Evolutionary conservation across 345 rosid genomes (phyloP), one percentile per base, ranked within the genome.

Genomic region (Microthlaspi erraticum): DNA sequence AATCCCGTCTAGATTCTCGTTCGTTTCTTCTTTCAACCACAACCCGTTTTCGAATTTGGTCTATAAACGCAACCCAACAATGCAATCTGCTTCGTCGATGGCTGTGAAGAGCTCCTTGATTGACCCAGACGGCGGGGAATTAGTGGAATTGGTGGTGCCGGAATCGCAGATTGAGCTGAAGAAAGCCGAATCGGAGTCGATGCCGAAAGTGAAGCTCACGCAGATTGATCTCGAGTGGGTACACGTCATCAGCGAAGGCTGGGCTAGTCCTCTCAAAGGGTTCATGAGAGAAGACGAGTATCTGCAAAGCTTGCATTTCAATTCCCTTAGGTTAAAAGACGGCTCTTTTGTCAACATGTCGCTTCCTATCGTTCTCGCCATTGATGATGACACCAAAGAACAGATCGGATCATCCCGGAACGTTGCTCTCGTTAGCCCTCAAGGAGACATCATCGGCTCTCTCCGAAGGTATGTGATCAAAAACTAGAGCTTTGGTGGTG

Each of bases 241-340:
- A 13, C 99, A 92, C 20, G 98, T 94, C 80, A 80, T 89, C 10
- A 80, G 92, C 50, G 97, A 94, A 65, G 99, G 99, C 0, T 94
- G 98, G 98, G 95, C 99, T 42, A 94, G 93, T 77, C 99, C 98
- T 18, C 69, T 94, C 56, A 81, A 76, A 81, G 99, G 98, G 53
- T 94, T 94, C 74, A 94, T 91, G 99, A 87, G 96, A 68, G 98
- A 91, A 79, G 77, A 81, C 42, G 90, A 94, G 89, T 91, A 91
- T 64, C 60, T 94, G 68, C 99, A 94, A 82, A 82, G 90, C 73
- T 61, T 91, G 87, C 98, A 94, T 82, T 91, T 94, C 53, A 91
- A 86, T 81, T 89, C 81, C 41, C 36, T 89, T 56, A 81, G 82
- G 67, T 52, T 87, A 79, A 79, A 74, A 42, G 85, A 89, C 70